Conservation (phyloP, 345 rosid genomes). For the Rhodomyrtus tomentosa region DNA sequence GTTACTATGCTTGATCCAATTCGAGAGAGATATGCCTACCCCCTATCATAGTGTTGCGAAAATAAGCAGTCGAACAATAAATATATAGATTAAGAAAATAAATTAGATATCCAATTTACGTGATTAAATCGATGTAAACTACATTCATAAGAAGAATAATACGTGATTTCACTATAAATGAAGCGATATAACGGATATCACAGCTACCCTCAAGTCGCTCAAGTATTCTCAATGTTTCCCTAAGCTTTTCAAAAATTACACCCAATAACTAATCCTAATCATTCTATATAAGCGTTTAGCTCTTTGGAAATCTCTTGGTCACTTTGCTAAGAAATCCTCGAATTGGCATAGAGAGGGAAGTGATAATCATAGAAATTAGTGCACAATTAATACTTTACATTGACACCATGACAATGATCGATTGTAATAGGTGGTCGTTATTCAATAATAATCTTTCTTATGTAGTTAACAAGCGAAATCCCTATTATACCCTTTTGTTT, state of each 20-base stretch:
- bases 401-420: background rate
- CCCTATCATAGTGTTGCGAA: slow-evolving; percentile 31
- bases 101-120: background rate
- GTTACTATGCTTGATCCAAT: slow-evolving; percentile 56
- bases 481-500: background rate
- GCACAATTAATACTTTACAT: background rate
- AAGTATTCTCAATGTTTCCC: background rate
- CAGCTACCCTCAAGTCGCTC: background rate
- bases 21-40: slow-evolving; percentile 65
- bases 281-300: background rate
- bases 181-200: background rate
- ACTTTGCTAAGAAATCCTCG: background rate
- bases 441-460: background rate
- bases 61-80: background rate
- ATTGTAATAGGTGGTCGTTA: background rate
- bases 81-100: background rate
- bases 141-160: accelerated
- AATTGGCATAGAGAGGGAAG: background rate
- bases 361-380: background rate
- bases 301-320: background rate
- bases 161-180: background rate
- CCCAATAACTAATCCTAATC: background rate
- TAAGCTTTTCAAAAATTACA: too few species aligned
- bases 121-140: accelerated
- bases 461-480: background rate